A percentile compares a stretch with the other conserved stretches of the same genome.
These are phyloP conservation scores for Fusarium sp. DNA, from an alignment of 2,329 filamentous ascomycete species.

Conservation along the genomic window DNA sequence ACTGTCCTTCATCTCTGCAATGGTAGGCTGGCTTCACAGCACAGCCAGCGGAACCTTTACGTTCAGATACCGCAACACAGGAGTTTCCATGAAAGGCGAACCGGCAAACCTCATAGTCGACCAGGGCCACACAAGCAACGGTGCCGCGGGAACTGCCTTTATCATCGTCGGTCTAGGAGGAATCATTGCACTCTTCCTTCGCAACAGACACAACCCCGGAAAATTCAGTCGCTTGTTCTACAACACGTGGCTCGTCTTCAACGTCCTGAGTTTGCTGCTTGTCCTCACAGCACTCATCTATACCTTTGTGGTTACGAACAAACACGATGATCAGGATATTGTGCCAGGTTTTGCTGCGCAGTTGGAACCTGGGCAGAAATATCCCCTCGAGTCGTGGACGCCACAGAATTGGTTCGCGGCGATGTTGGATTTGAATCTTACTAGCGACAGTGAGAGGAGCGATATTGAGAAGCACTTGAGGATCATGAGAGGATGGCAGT, in stretches of 20 bases:
- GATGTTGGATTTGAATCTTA: slow-evolving; percentile 41
- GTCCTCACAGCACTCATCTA: slow-evolving; percentile 43
- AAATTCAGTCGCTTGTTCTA: slow-evolving; percentile 37
- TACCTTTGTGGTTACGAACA: slow-evolving; percentile 47
- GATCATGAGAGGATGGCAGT: slow-evolving; percentile 48
- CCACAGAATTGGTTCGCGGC: slow-evolving; percentile 48
- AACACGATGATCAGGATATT: slow-evolving; percentile 43
- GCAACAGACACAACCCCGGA: slow-evolving; percentile 21
- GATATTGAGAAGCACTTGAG: slow-evolving; percentile 42
- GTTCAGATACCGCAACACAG: slow-evolving; percentile 26
- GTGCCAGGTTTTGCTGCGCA: slow-evolving; percentile 21
- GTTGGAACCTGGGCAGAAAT: slow-evolving; percentile 30
- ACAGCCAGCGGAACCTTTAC: slow-evolving; percentile 43
- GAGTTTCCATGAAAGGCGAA: slow-evolving; percentile 31
- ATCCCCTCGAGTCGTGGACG: slow-evolving; percentile 42
- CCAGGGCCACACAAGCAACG: slow-evolving; percentile 48
- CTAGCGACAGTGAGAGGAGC: slow-evolving; percentile 16
- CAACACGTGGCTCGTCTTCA: slow-evolving; percentile 39
- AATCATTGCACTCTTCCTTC: slow-evolving; percentile 39
- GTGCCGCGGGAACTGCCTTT: slow-evolving; percentile 47
- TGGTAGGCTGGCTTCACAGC: slow-evolving; percentile 46
- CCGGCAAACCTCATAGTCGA: slow-evolving; percentile 45
- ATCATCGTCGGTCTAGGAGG: slow-evolving; percentile 46
- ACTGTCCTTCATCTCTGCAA: slow-evolving; percentile 45
- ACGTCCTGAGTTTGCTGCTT: slow-evolving; percentile 41